These are phyloP conservation scores for Penicillium sp. DNA, from an alignment of 2,329 filamentous ascomycete genomes.

Conservation along the genomic window DNA sequence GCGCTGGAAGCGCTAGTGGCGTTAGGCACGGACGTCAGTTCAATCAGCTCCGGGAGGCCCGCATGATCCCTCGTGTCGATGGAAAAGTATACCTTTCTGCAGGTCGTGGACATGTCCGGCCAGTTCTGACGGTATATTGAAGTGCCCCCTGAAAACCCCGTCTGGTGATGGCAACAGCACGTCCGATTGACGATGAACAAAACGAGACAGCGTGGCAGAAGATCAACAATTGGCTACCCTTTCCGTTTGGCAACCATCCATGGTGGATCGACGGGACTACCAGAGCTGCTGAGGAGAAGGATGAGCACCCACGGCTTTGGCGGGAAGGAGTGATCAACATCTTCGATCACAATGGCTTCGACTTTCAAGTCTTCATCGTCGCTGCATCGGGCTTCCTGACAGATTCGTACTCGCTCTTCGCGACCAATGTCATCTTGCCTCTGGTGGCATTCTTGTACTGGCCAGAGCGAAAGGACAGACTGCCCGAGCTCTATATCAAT, in stretches of 20 bases:
- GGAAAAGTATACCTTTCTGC: background rate
- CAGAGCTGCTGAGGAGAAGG: conserved; percentile 2
- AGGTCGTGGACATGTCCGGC: background rate
- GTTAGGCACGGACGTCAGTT: conserved; percentile 1
- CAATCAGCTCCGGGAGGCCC: conserved; percentile 1
- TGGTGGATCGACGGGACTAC: conserved; percentile 10
- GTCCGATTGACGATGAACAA: background rate
- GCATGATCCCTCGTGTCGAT: background rate
- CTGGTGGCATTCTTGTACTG: conserved; percentile 8
- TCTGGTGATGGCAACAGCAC: background rate
- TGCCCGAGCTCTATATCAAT: conserved; percentile 14
- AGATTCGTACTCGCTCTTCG: conserved; percentile 7
- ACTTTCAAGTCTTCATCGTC: conserved; percentile 10
- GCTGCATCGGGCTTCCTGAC: conserved; percentile 9
- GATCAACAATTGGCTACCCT: conserved; percentile 4
- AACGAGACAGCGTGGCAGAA: background rate
- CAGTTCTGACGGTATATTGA: background rate
- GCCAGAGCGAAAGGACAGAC: conserved; percentile 3
- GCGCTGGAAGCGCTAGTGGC: conserved; percentile 2
- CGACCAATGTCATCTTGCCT: conserved; percentile 9
- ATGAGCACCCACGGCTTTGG: conserved; percentile 6
- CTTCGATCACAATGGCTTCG: conserved; percentile 8
- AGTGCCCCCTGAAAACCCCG: background rate
- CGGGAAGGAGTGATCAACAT: conserved; percentile 5
- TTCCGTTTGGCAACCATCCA: conserved; percentile 9